phyloP scores from a whole-genome alignment of 768 basidiomycete species.

The Hebeloma cylindrosporum region DNA sequence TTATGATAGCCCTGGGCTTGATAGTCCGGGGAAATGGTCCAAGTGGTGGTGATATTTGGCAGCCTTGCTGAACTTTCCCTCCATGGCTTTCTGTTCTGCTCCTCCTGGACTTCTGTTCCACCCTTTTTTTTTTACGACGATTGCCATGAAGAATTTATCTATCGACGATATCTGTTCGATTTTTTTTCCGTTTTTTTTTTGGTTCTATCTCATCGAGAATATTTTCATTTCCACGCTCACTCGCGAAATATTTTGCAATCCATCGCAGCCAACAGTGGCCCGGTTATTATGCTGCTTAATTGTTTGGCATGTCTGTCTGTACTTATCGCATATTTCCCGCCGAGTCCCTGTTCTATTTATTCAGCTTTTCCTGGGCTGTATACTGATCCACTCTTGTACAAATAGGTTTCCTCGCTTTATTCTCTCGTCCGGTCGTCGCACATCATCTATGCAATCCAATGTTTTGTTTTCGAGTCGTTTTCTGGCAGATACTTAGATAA shows the following conservation, averaged over 20 bases:
- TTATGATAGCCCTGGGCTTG: conserved; percentile 72
- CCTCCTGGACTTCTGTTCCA: conserved; percentile 5
- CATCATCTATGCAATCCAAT: conserved; percentile 12
- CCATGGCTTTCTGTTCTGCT: conserved; percentile 1
- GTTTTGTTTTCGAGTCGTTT: conserved; percentile 5
- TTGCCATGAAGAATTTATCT: conserved; percentile 17
- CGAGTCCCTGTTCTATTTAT: conserved; percentile 2
- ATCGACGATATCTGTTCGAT: conserved; percentile 13
- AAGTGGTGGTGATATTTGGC: conserved; percentile 31
- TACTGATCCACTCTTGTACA: background rate
- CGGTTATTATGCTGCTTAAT: no score
- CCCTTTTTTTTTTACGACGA: conserved; percentile 15
- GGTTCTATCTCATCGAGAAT: conserved; percentile 1
- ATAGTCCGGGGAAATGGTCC: conserved; percentile 27
- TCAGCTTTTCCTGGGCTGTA: background rate
- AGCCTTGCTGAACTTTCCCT: no score
- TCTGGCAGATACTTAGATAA: background rate
- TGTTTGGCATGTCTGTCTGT: no score
- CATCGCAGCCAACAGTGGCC: no score
- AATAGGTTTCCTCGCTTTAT: conserved; percentile 2
- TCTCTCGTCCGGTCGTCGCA: conserved; percentile 8
- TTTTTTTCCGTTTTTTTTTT: conserved; percentile 11
- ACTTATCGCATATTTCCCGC: no score
- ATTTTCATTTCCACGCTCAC: conserved; percentile 2
- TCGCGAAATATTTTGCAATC: no score